Base-by-base conservation (phyloP, 2,329 filamentous ascomycete species). In the Exophiala sideris region DNA sequence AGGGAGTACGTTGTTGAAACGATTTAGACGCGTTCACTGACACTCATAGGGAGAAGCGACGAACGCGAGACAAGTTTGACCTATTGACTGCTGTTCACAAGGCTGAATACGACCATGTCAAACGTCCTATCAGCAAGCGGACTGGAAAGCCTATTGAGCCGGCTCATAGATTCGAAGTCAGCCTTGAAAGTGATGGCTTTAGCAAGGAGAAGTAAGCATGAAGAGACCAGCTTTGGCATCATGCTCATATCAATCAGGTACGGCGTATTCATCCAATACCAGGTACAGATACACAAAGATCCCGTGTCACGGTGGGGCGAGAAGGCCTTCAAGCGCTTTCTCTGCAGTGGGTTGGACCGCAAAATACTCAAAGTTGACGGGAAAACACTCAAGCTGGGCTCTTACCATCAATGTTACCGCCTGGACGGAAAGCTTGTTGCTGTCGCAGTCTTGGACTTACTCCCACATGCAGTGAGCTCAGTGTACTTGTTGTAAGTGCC, bases 361-460 rank as follows among this genome's bases (percentile, higher is more conserved):
- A 70, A 67, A 18, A 67, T 68, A 1, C 64, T 69, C 18, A 68
- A 68, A 35, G 56, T 65, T 8, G 67, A 67, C 36, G 68, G 67
- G 3, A 67, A 62, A n/a, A 70, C 73, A 41, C 69, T 72, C 57
- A 76, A 71, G 57, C 62, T 77, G 4, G 76, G 76, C 0, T 78
- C 76, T 14, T 78, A 75, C 66, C 76, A 78, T 59, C 75, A 78
- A 55, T 77, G 75, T 61, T 78, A 78, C 58, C 71, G 76, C 24
- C 61, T 78, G 18, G 75, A 78, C 64, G 76, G 76, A 9, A 71
- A 72, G 48, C 66, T 78, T 40, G 71, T 78, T 50, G 76, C 76
- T 1, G 73, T 78, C 35, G 76, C 71, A 6, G 76, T 78, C 7
- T 64, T 78, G 45, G 76, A 78, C 53, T 59, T 78, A 20, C 63